These are phyloP conservation scores for Exutisphaerella laricina DNA, from an alignment of 2,329 filamentous ascomycete genomes.

Conservation along the genomic window DNA sequence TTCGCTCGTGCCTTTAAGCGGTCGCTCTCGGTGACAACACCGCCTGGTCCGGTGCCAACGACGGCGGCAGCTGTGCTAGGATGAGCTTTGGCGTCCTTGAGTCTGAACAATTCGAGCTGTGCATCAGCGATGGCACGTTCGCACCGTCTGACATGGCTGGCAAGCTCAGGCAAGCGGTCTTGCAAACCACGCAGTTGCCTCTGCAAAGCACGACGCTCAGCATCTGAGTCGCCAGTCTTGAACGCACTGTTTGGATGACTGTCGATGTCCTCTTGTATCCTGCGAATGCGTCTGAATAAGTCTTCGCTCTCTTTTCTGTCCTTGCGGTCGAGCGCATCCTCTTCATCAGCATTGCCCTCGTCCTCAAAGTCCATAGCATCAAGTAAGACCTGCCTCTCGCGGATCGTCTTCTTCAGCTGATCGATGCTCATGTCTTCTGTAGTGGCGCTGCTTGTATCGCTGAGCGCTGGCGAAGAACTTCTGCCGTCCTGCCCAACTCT, in stretches of 20 bases:
- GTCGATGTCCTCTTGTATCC: conserved; percentile 92
- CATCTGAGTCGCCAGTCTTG: conserved; percentile 71
- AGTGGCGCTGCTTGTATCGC: conserved; percentile 55
- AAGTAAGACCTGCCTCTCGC: conserved; percentile 87
- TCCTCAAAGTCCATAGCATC: conserved; percentile 97
- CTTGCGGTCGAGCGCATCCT: conserved; percentile 82
- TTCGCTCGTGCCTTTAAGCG: conserved; percentile 90
- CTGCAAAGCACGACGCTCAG: conserved; percentile 78
- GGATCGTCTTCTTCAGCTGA: conserved; percentile 85
- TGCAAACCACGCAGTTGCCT: conserved; percentile 83
- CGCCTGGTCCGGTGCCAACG: conserved; percentile 87
- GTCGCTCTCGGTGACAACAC: conserved; percentile 85
- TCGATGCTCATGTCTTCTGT: conserved; percentile 81
- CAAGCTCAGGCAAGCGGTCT: conserved; percentile 84
- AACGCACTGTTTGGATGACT: conserved; percentile 72
- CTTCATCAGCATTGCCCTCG: conserved; percentile 81
- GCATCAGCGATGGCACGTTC: conserved; percentile 92
- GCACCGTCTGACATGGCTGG: conserved; percentile 82
- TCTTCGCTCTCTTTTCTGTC: conserved; percentile 92
- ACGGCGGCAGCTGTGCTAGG: conserved; percentile 74
- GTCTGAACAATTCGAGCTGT: conserved; percentile 82
- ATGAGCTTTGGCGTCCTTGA: conserved; percentile 88
- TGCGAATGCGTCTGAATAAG: conserved; percentile 83
- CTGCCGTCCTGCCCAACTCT: conserved; percentile 62
- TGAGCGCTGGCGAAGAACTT: conserved; percentile 70